These are phyloP conservation scores for Cyberlindnera japonica DNA, from an alignment of 805 yeast genomes.

Conservation along the genomic window DNA sequence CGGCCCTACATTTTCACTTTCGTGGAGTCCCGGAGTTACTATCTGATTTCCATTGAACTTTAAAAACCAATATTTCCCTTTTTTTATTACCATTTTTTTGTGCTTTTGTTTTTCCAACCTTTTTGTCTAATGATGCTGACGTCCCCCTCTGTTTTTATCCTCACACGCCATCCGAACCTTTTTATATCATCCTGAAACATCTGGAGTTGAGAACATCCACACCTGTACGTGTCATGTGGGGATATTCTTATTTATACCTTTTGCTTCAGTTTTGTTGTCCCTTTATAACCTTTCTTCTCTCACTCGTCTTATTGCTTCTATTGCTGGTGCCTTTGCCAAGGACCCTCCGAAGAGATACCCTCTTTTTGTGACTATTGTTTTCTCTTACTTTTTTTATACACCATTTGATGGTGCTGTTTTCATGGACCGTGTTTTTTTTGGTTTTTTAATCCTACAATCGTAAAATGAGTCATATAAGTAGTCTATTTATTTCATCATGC, in stretches of 20 bases:
- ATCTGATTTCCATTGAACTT: constrained; percentile 1
- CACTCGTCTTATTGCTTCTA: constrained; percentile 4
- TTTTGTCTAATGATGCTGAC: background rate
- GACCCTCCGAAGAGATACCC: background rate
- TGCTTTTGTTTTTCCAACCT: background rate
- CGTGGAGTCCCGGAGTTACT: constrained; percentile 2
- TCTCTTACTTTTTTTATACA: background rate
- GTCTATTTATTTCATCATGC: too few relatives aligned
- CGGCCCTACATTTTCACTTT: background rate
- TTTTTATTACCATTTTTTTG: background rate
- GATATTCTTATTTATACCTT: constrained; percentile 2
- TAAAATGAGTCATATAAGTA: background rate
- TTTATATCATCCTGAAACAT: too few relatives aligned
- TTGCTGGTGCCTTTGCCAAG: constrained; percentile 4
- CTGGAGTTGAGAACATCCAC: too few relatives aligned
- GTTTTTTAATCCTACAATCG: background rate
- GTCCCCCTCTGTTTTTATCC: background rate
- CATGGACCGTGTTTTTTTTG: constrained; percentile 8
- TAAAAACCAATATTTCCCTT: background rate
- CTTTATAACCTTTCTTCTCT: constrained; percentile 1
- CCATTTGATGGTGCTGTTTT: constrained; percentile 5
- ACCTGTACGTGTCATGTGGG: too few relatives aligned
- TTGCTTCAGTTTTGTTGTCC: constrained; percentile 1
- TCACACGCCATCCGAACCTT: background rate
- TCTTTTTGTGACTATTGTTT: background rate